Evolutionary conservation across 1,284 basidiomycete genomes (phyloP), one percentile per base, ranked within the genome.

Genomic region (Phylloporus gajari): DNA sequence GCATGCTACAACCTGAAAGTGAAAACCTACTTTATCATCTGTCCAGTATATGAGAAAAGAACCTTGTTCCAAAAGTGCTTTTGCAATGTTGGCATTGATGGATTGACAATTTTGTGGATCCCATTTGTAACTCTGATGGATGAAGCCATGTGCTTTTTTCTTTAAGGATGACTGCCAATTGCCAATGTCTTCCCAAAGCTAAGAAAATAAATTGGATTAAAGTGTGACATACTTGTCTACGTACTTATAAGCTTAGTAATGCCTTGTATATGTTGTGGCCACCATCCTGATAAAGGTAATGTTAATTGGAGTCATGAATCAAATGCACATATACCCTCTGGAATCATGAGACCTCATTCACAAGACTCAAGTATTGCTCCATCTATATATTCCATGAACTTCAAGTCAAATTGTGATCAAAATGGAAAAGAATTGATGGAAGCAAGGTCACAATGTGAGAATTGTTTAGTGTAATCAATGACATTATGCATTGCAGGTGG

Each of bases 111-210:
- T 53, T 61, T 68, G 25, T 12, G 30, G 44, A 30, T 68, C 67
- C 67, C 67, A 68, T 40, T 68, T 12, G 30, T 68, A 68, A 13
- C 15, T 6, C 27, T 68, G 32, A 53, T 17, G 61, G 13, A 44
- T 25, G 1, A 23, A 62, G 23, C 4, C n/a, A 6, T 23, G 17
- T 23, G 40, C 61, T 13, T 42, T 62, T 38, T 62, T 62, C 35
- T 62, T 42, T 8, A 62, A 38, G 3, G 40, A 62, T 6, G 61
- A 62, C 6, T 15, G 25, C 61, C 38, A 62, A 21, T 62, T 62
- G 3, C 64, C 48, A 7, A 65, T 65, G 46, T 65, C 48, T 35
- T 53, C 70, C 70, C 44, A 69, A 62, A 62, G 38, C 60, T 69
- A 35, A 51, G 48, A 51, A 51, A 51, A 51, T 51, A 51, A 51